Evolutionary conservation across 371 early-diverging fungal genomes (phyloP).

Genomic region (Mucor lusitanicus): DNA sequence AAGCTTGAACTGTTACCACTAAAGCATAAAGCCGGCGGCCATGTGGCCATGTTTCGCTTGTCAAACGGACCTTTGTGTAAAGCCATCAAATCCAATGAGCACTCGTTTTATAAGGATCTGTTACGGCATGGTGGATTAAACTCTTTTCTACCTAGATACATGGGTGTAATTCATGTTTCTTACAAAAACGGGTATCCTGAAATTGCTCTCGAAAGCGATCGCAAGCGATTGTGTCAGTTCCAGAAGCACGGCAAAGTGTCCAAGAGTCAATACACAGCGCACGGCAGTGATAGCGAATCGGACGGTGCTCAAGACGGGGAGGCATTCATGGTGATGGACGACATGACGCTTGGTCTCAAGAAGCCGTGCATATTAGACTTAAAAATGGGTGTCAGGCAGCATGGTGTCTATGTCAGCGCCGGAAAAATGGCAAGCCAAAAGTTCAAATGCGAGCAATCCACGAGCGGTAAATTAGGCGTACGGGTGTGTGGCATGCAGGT

Average conservation of each 20-base stretch:
- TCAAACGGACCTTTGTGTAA: conserved; percentile 29
- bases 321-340: conserved; percentile 89
- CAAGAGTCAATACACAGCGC: background rate
- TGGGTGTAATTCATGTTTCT: conserved; percentile 24
- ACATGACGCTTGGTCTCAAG: conserved; percentile 79
- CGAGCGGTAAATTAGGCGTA: conserved; percentile 86
- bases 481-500: conserved; percentile 97
- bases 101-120: conserved; percentile 23
- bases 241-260: conserved; percentile 9
- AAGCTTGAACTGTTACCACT: conserved; percentile 18
- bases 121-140: conserved; percentile 13
- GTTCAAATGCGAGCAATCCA: conserved; percentile 83
- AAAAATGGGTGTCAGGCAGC: conserved; percentile 96
- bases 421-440: conserved; percentile 83
- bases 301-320: conserved; percentile 39
- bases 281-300: background rate
- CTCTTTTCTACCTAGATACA: conserved; percentile 26
- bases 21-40: conserved; percentile 34
- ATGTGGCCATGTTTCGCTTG: conserved; percentile 33
- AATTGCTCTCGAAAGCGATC: conserved; percentile 72
- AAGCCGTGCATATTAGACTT: conserved; percentile 92
- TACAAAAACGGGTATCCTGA: conserved; percentile 40
- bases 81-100: conserved; percentile 28
- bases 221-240: conserved; percentile 65
- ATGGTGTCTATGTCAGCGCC: conserved; percentile 81